Percentiles rank a stretch among this genome's conserved stretches.
Conservation (phyloP, 352 stramenopile species). For the Phytophthora podocarpi region DNA sequence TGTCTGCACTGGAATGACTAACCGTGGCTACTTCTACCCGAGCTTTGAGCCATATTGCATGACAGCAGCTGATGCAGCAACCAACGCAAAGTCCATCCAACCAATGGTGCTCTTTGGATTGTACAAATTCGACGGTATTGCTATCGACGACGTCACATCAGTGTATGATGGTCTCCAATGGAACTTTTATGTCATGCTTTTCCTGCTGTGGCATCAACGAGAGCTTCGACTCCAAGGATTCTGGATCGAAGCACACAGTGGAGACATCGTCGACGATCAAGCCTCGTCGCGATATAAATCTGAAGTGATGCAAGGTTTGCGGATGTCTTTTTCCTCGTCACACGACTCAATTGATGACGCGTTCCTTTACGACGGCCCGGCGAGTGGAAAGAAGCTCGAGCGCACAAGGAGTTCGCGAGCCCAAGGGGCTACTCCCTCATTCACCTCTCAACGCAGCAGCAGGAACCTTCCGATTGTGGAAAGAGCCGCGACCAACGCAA, state of each 20-base stretch:
- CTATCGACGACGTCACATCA: slow-evolving; percentile 51
- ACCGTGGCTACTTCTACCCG: slow-evolving; percentile 66
- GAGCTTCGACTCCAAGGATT: slow-evolving; percentile 83
- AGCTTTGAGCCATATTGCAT: slow-evolving; percentile 83
- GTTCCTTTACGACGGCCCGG: slow-evolving; percentile 41
- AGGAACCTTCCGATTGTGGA: slow-evolving; percentile 11
- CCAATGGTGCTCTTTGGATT: slow-evolving; percentile 80
- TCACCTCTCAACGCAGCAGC: slow-evolving; percentile 31
- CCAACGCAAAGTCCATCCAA: slow-evolving; percentile 71
- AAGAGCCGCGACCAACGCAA: slow-evolving; percentile 28
- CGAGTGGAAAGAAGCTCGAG: slow-evolving; percentile 24
- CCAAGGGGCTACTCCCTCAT: slow-evolving; percentile 1
- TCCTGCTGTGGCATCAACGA: slow-evolving; percentile 78
- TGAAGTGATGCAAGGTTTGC: slow-evolving; percentile 45
- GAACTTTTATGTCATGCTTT: slow-evolving; percentile 84
- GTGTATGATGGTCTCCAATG: slow-evolving; percentile 81
- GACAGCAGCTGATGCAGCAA: slow-evolving; percentile 33
- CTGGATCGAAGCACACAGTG: slow-evolving; percentile 51
- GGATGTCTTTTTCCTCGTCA: slow-evolving; percentile 61
- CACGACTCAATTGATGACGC: slow-evolving; percentile 81
- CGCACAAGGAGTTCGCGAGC: slow-evolving; percentile 15
- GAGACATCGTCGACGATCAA: slow-evolving; percentile 25
- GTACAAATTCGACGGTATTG: slow-evolving; percentile 86
- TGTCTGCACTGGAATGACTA: slow-evolving; percentile 74
- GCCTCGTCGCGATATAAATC: slow-evolving; percentile 49